A percentile compares a stretch with the other conserved stretches of the same genome.
phyloP scores from a whole-genome alignment of 805 yeast species.

The Priceomyces castillae region DNA sequence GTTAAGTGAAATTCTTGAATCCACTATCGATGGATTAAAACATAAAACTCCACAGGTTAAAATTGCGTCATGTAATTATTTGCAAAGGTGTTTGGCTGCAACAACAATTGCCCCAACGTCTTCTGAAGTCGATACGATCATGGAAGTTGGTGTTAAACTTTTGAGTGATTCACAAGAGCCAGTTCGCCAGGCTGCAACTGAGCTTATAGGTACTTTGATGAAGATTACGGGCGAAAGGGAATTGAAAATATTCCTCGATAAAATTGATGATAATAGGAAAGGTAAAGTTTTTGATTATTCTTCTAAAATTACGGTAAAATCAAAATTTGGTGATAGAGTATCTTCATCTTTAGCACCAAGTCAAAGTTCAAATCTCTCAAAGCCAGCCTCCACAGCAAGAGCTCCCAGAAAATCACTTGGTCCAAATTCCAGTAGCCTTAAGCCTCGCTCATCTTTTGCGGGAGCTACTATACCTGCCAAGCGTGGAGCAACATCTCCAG shows the following conservation, averaged over 20 bases:
- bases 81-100: conserved; percentile 59
- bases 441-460: conserved; percentile 12
- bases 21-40: conserved; percentile 54
- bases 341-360: neutral
- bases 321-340: conserved; percentile 21
- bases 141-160: conserved; percentile 57
- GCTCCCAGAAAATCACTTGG: conserved; percentile 11
- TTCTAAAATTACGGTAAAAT: conserved; percentile 53
- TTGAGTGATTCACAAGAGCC: conserved; percentile 82
- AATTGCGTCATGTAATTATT: conserved; percentile 63
- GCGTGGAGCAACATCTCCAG: conserved; percentile 69
- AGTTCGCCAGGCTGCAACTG: conserved; percentile 73
- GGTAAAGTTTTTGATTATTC: conserved; percentile 59
- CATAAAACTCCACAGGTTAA: conserved; percentile 85
- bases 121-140: conserved; percentile 55
- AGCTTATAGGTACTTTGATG: conserved; percentile 76
- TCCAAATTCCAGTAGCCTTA: conserved; percentile 9
- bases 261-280: conserved; percentile 74
- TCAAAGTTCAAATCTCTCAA: neutral
- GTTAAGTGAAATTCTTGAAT: conserved; percentile 56
- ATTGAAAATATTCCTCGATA: conserved; percentile 55
- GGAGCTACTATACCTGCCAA: conserved; percentile 57
- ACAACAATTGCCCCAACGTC: conserved; percentile 49
- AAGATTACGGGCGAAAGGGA: conserved; percentile 77
- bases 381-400: conserved; percentile 12